phyloP scores from a whole-genome alignment of 306 rosid genomes.

The Astragalus membranaceus region DNA sequence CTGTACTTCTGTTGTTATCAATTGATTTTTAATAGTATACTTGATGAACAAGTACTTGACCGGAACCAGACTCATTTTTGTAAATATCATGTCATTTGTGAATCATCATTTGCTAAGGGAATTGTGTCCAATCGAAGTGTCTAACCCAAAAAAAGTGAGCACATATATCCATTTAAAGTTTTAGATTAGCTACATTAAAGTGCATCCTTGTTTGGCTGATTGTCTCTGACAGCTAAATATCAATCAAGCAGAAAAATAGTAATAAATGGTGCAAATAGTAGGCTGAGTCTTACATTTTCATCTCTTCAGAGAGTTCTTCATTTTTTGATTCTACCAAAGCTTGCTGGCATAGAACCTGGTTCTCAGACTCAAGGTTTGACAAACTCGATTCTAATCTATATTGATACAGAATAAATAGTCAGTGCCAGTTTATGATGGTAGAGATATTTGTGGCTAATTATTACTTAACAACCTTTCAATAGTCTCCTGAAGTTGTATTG shows the following conservation, averaged over 20 bases:
- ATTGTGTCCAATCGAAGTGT: neutral
- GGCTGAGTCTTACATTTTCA: slow-evolving; percentile 41
- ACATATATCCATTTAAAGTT: neutral
- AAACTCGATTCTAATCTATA: slow-evolving; percentile 65
- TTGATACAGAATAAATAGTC: slow-evolving; percentile 20
- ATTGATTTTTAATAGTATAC: neutral
- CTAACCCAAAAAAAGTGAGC: neutral
- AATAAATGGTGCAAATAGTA: neutral
- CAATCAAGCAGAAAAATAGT: neutral
- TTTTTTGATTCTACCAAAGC: slow-evolving; percentile 69
- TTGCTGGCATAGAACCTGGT: slow-evolving; percentile 80
- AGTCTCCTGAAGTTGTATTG: slow-evolving; percentile 64
- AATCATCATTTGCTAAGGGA: neutral
- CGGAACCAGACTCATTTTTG: neutral
- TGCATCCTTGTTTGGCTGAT: neutral
- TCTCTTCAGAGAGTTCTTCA: slow-evolving; percentile 68
- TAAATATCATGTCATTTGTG: neutral
- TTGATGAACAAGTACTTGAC: neutral
- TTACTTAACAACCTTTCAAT: slow-evolving; percentile 53
- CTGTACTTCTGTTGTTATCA: neutral
- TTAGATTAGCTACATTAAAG: slow-evolving; percentile 2
- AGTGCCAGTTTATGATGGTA: slow-evolving; percentile 20
- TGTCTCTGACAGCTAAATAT: neutral
- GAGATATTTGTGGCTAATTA: slow-evolving; percentile 8
- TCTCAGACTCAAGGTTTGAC: slow-evolving; percentile 81